Evolutionary conservation across 164 flowering plant genomes (phyloP).

Genomic region (Annona squamosa): DNA sequence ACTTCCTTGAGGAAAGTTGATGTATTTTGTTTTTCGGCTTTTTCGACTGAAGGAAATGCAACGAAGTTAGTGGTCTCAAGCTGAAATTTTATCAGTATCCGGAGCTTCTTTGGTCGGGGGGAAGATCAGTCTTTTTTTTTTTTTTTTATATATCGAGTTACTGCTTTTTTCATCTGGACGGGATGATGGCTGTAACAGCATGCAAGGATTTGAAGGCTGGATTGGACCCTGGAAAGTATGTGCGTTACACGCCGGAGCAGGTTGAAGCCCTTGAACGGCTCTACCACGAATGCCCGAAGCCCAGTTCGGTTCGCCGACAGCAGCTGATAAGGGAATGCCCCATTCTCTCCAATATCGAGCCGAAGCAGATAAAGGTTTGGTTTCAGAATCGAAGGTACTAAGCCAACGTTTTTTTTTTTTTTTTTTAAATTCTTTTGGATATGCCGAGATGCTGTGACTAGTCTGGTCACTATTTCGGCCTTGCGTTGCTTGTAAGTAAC

Average conservation of each 20-base stretch:
- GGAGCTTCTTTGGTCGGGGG: not conserved
- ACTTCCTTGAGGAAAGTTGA: not conserved
- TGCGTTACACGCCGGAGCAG: conserved; percentile 96
- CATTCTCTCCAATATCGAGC: conserved; percentile 88
- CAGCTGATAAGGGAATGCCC: conserved; percentile 95
- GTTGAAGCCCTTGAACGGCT: conserved; percentile 97
- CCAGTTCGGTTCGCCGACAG: conserved; percentile 88
- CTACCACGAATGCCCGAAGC: conserved; percentile 94
- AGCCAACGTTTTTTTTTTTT: too few species aligned
- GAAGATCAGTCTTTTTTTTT: not conserved
- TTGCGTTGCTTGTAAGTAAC: not conserved
- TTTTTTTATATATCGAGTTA: not conserved
- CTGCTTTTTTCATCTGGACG: conserved; percentile 9
- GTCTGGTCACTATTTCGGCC: not conserved
- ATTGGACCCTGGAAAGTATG: conserved; percentile 89
- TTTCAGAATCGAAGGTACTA: conserved; percentile 93
- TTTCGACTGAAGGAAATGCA: not conserved
- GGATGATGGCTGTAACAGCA: conserved; percentile 46
- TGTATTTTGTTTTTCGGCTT: not conserved
- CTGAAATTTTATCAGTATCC: conserved; percentile 5
- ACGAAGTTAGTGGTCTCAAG: not conserved
- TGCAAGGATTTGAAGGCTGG: conserved; percentile 74
- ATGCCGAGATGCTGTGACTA: too few species aligned
- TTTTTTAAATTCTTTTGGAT: too few species aligned
- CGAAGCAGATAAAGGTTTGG: conserved; percentile 99